Evolutionary conservation across 1,284 basidiomycete species (phyloP), one percentile per base, ranked within the genome.

Genomic region (Sporisorium scitamineum): DNA sequence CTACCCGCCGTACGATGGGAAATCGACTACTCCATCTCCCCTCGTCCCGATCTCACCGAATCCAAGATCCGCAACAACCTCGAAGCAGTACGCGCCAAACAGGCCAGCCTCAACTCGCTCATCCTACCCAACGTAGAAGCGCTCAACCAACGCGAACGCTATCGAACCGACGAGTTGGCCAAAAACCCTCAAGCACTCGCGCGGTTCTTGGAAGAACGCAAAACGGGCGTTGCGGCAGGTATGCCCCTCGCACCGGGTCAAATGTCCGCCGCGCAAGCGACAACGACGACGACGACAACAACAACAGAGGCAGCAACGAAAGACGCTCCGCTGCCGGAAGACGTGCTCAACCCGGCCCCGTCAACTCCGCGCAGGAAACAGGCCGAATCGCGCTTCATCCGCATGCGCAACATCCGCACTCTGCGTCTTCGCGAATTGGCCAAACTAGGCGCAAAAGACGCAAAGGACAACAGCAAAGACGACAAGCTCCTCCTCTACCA

Each of bases 221-320:
- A 55, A 20, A 61, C 51, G 13, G 83, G 83, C 5, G 59, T 61
- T 3, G 83, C 82, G 1, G 55, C 71, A 0, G 82, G 83, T 4
- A 83, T 84, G 83, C 83, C 83, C 0, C 39, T 76, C 0, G 83
- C 82, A 0, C 82, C 82, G 0, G 83, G 83, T 0, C 83, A 84
- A 26, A 11, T 65, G n/a, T 27, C 57, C 22, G 60, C 65, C 10
- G 39, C 39, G 8, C 16, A 39, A n/a, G 16, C 37, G 1, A 16
- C 2, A 4, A 20, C 39, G 39, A 24, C n/a, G 41, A 44, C 9
- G 18, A 20, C 16, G 50, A n/a, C 5, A 6, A 22, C n/a, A n/a
- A n/a, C n/a, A n/a, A n/a, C n/a, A n/a, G n/a, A n/a, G n/a, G n/a
- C n/a, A n/a, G n/a, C n/a, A n/a, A n/a, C n/a, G 18, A 41, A n/a